Conservation (phyloP, 2,329 filamentous ascomycete species). For the Sporothrix phasma region DNA sequence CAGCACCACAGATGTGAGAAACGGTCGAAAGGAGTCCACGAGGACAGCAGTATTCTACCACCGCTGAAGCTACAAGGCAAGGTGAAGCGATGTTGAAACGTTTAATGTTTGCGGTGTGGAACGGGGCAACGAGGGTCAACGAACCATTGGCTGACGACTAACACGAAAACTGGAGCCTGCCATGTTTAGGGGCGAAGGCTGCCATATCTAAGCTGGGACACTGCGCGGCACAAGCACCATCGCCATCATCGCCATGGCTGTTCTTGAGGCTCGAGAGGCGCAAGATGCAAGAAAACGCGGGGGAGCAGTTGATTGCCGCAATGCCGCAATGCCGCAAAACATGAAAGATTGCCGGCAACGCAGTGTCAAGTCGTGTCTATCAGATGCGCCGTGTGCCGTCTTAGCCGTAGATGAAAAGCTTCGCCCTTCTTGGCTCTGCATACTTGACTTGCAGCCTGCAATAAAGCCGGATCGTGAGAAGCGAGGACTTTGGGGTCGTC, state of each 20-base stretch:
- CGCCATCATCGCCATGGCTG: no score
- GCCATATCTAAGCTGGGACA: not conserved
- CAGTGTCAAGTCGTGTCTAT: not conserved
- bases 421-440: not conserved
- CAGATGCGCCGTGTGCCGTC: not conserved
- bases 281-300: no score
- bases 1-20: not conserved
- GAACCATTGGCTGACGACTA: not conserved
- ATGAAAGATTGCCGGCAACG: not conserved
- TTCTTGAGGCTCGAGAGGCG: no score
- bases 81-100: conserved; percentile 16
- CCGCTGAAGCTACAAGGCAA: conserved; percentile 2
- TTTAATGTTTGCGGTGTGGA: conserved; percentile 12
- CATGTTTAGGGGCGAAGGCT: not conserved
- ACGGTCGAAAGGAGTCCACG: no score
- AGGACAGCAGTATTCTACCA: no score
- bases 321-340: no score
- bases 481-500: no score
- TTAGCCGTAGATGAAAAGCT: not conserved
- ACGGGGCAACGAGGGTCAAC: not conserved
- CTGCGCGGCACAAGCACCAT: not conserved
- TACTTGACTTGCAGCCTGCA: no score
- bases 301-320: not conserved
- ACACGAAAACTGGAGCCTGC: not conserved
- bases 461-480: no score